These are phyloP conservation scores for Syzygium grande DNA, from an alignment of 345 rosid species.

Conservation along the genomic window DNA sequence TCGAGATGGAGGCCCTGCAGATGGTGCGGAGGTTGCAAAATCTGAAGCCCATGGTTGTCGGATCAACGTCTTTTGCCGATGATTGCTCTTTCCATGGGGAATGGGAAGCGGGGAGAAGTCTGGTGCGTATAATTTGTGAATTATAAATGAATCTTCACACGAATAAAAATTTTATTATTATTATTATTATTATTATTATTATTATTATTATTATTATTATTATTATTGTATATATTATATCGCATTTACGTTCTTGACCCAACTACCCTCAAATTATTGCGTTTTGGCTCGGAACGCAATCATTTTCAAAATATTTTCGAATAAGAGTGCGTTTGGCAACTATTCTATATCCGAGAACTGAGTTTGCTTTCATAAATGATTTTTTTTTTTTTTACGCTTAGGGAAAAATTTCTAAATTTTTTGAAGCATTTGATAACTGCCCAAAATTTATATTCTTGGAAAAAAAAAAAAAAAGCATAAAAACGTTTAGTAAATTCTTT, in stretches of 20 bases:
- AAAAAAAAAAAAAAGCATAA: too few species aligned
- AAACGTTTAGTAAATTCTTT: too few species aligned
- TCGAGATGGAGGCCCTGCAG: conserved; percentile 27
- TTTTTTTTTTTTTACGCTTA: too few species aligned
- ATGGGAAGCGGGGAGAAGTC: background rate
- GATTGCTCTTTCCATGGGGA: background rate
- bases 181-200: too few species aligned
- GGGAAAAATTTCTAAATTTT: too few species aligned
- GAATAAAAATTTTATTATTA: background rate
- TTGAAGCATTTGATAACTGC: too few species aligned
- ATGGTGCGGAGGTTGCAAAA: conserved; percentile 23
- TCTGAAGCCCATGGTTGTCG: conserved; percentile 39
- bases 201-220: too few species aligned
- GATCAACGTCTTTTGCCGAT: background rate
- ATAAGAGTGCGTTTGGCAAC: too few species aligned
- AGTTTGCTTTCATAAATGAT: too few species aligned
- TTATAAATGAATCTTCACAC: background rate
- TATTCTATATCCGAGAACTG: too few species aligned
- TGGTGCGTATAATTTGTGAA: background rate
- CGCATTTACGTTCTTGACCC: background rate
- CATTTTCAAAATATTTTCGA: background rate
- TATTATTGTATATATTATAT: too few species aligned
- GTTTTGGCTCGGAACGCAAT: background rate
- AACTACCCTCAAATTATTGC: background rate
- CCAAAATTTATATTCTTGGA: too few species aligned